Evolutionary conservation across 2,329 filamentous ascomycete genomes (phyloP).

Genomic region (Orbilia brochopaga): DNA sequence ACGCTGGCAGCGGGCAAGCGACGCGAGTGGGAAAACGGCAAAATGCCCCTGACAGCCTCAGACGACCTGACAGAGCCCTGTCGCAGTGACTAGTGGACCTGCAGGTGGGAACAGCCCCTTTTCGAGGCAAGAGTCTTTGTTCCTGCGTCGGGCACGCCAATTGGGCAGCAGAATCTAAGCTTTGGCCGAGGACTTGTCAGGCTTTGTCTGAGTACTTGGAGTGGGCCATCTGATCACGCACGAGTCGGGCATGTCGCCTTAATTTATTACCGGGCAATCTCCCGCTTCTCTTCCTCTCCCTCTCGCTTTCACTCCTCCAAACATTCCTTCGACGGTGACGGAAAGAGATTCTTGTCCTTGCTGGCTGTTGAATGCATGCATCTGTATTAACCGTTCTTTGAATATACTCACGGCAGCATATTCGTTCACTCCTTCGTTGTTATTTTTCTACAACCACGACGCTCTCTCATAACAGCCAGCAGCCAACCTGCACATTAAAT

Average conservation of each 20-base stretch:
- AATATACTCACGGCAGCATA: slow-evolving; percentile 40
- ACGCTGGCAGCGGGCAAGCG: slow-evolving; percentile 5
- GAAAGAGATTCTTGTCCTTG: neutral
- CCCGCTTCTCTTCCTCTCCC: slow-evolving; percentile 9
- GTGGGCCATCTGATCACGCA: no score
- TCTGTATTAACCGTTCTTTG: slow-evolving; percentile 14
- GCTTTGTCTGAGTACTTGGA: neutral
- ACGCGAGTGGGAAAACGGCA: neutral
- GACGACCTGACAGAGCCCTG: no score
- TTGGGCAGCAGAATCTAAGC: neutral
- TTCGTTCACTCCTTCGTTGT: slow-evolving; percentile 39
- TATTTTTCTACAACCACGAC: slow-evolving; percentile 16
- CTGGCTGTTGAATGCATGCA: slow-evolving; percentile 2
- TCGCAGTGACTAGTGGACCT: no score
- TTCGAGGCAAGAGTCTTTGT: no score
- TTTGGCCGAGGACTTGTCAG: no score
- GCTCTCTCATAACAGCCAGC: slow-evolving; percentile 11
- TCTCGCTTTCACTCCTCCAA: slow-evolving; percentile 6
- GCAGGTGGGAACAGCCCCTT: slow-evolving; percentile 5
- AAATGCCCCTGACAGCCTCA: neutral
- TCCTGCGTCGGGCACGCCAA: neutral
- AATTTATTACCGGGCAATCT: neutral
- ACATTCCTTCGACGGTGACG: slow-evolving; percentile 4
- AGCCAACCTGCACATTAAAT: neutral
- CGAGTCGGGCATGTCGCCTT: no score